Conservation (phyloP, 2,329 filamentous ascomycete genomes). For the Ceratocystis diversiconidia region DNA sequence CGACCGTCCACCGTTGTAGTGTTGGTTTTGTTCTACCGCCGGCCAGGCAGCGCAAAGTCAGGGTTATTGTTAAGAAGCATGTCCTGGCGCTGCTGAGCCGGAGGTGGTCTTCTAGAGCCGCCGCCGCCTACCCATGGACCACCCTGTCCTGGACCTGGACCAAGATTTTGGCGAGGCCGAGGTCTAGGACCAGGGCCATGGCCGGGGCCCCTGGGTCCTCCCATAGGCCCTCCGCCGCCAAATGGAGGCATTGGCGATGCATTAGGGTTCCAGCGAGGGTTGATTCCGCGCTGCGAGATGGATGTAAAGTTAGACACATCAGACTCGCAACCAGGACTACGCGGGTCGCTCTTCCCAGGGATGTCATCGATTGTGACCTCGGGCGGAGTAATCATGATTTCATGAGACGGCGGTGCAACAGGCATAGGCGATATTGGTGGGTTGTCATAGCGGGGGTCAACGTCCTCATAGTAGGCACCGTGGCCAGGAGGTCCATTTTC, state of each 20-base stretch:
- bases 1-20: neutral
- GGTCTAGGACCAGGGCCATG: neutral
- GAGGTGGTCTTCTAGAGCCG: slow-evolving; percentile 27
- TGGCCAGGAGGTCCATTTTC: slow-evolving; percentile 23
- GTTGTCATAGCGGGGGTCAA: slow-evolving; percentile 68
- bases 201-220: slow-evolving; percentile 10
- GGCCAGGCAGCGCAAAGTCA: slow-evolving; percentile 59
- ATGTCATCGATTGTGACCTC: slow-evolving; percentile 47
- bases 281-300: slow-evolving; percentile 74
- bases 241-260: slow-evolving; percentile 28
- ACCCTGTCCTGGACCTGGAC: neutral
- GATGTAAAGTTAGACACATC: slow-evolving; percentile 80
- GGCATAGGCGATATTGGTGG: slow-evolving; percentile 20
- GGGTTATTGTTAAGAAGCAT: slow-evolving; percentile 67
- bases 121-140: slow-evolving; percentile 7
- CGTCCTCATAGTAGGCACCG: slow-evolving; percentile 72
- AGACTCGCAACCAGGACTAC: slow-evolving; percentile 56
- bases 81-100: slow-evolving; percentile 48
- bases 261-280: slow-evolving; percentile 67
- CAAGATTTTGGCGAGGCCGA: slow-evolving; percentile 2
- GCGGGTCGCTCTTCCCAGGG: slow-evolving; percentile 37
- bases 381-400: slow-evolving; percentile 21
- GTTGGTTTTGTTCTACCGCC: slow-evolving; percentile 6
- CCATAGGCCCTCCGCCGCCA: slow-evolving; percentile 26
- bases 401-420: neutral